Evolutionary conservation across 2,329 filamentous ascomycete species (phyloP).

Genomic region (Epichloe sp.): DNA sequence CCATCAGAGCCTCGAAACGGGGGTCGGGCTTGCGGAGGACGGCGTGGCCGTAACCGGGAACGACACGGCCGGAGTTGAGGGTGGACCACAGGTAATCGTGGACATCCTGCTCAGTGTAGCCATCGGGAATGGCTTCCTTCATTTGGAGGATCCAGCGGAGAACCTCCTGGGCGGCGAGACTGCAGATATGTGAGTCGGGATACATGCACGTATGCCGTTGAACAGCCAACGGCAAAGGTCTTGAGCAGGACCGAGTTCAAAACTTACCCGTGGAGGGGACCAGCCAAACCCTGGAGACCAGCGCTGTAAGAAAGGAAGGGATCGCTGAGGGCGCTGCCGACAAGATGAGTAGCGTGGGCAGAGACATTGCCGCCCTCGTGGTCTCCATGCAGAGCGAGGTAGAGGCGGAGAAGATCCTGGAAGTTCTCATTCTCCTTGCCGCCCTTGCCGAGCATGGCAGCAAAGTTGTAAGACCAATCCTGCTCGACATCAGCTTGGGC

Average conservation of each 20-base stretch:
- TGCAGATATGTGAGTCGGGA: constrained; percentile 5
- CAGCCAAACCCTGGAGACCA: constrained; percentile 86
- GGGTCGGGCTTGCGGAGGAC: constrained; percentile 95
- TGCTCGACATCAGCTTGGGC: constrained; percentile 67
- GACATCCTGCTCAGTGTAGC: constrained; percentile 70
- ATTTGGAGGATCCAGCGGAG: constrained; percentile 94
- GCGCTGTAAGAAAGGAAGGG: constrained; percentile 94
- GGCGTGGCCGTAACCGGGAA: constrained; percentile 90
- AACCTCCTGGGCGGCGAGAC: constrained; percentile 91
- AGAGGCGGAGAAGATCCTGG: constrained; percentile 86
- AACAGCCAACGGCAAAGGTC: background rate
- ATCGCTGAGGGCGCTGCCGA: constrained; percentile 87
- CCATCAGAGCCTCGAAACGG: constrained; percentile 91
- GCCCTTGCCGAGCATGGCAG: constrained; percentile 84
- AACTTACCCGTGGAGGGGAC: constrained; percentile 50
- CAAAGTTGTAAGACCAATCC: constrained; percentile 99
- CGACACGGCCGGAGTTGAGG: constrained; percentile 84
- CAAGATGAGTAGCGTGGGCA: constrained; percentile 86
- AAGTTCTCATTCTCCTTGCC: constrained; percentile 84
- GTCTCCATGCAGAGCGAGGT: constrained; percentile 92
- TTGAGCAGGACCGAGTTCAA: background rate
- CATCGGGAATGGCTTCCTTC: constrained; percentile 71
- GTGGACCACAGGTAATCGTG: constrained; percentile 85
- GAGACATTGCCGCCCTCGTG: constrained; percentile 98
- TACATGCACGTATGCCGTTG: background rate